Base-by-base conservation (phyloP, 2,329 filamentous ascomycete species). In the Westerdykella sp. region DNA sequence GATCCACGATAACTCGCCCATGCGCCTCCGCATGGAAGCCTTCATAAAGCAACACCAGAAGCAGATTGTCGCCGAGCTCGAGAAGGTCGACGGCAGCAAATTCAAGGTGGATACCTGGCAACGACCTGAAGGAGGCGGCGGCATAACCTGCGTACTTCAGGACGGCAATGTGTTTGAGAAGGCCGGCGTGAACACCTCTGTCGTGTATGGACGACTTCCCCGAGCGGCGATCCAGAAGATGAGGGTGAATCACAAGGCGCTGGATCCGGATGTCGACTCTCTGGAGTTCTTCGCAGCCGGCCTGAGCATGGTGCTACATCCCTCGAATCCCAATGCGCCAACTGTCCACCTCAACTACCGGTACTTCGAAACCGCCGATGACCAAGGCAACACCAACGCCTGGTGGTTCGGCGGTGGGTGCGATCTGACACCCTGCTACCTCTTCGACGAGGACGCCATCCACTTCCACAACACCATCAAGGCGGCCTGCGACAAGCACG, bases 361-460 rank as follows among this genome's bases (percentile, higher is more conserved):
- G 44, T 98, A 98, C 71, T 98, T 98, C 63, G 93, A 98, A 73
- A 98, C 93, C 1, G 85, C 87, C 47, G 85, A 91, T 57, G 79
- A 85, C 7, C 84, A 91, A 56, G 88, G 86, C 35, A 85, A 76
- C 53, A 83, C 76, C 41, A 88, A 91, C 51, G 85, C 89, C 6
- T 98, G 93, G 91, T 98, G 93, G 93, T 98, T 95, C 60, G 93
- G 93, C 51, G 93, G 93, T 40, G 93, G 93, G 44, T 90, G 87
- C 41, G 93, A 98, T 68, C 71, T 98, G 54, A 98, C 93, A 11
- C 93, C 93, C 0, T 82, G 79, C 32, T 98, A 97, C 65, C 79
- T 98, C 25, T 97, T 95, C 69, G 91, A 96, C 56, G 93, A 98
- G 67, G 93, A 98, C 66, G 91, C 87, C 31, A 86, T 94, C 45